Evolutionary conservation across 2,329 filamentous ascomycete species (phyloP).

Genomic region (Endothia cerciana): DNA sequence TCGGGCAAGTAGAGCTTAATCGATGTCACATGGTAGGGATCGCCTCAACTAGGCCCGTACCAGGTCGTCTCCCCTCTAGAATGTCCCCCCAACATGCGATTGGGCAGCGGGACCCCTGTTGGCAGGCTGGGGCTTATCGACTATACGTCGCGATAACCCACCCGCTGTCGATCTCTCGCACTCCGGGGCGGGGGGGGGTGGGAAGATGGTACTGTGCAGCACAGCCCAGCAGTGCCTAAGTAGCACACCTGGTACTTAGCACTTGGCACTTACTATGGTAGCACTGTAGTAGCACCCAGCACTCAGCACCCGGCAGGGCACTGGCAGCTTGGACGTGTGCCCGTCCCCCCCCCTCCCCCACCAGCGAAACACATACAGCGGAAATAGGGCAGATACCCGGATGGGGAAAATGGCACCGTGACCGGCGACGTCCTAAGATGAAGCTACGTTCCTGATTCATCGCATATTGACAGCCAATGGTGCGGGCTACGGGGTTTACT

Average conservation of each 20-base stretch:
- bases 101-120: background rate
- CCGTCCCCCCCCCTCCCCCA: too few species aligned
- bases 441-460: constrained; percentile 10
- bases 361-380: background rate
- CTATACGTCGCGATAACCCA: background rate
- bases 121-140: background rate
- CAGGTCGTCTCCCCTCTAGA: background rate
- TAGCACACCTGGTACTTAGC: too few species aligned
- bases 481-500: too few species aligned
- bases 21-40: constrained; percentile 2
- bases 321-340: too few species aligned
- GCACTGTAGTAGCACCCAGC: too few species aligned
- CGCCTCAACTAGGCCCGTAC: background rate
- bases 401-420: background rate
- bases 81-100: background rate
- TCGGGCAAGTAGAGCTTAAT: too few species aligned
- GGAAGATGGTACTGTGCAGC: too few species aligned
- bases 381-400: constrained; percentile 6
- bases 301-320: too few species aligned
- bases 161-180: too few species aligned
- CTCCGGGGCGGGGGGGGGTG: too few species aligned
- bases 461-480: background rate
- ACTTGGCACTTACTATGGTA: background rate
- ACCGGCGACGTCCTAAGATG: background rate
- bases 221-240: too few species aligned